Base-by-base conservation (phyloP, 352 stramenopile species). In the Blastocystis sp. region DNA sequence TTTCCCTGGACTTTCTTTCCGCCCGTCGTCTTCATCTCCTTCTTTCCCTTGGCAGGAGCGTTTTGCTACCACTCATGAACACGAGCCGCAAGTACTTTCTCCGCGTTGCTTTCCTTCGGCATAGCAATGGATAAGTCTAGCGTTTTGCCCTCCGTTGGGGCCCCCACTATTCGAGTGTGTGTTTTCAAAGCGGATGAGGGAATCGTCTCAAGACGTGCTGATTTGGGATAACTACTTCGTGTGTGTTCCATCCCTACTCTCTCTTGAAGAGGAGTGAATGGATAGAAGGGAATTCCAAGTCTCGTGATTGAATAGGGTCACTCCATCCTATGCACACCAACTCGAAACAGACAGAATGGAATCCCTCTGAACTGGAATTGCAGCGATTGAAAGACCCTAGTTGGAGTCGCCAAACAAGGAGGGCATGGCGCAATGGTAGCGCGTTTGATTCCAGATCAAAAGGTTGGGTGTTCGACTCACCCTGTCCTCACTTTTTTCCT, bases 391-490 rank as follows among this genome's bases (percentile, higher is more conserved):
- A 34, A 34, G 28, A 34, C 28, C 28, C 28, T 34, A 34, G 28
- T 34, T 34, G 28, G 28, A 34, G 28, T 17, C 5, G 48, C 48
- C 5, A 56, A 56, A 56, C 48, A 43, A 62, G 56, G 69, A 79
- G 69, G 69, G 69, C 69, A 79, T 79, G 69, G 69, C 69, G 69
- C 69, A 79, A 79, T 48, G 69, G 69, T 79, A 79, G 69, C 69
- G 69, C 69, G 69, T 79, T 79, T 79, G 69, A 79, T 79, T 79
- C 69, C 69, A 79, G 69, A 79, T 79, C 69, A 79, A 79, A 79
- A 79, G 69, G 69, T 79, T 79, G 69, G 66, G 66, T 76, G 66
- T 76, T 79, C 69, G 69, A 79, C 56, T 79, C 69, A 79, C 69
- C 45, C 69, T 79, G 69, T 79, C 69, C 69, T 79, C 69, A 79